phyloP scores from a whole-genome alignment of 306 rosid species.

The Vicia faba region DNA sequence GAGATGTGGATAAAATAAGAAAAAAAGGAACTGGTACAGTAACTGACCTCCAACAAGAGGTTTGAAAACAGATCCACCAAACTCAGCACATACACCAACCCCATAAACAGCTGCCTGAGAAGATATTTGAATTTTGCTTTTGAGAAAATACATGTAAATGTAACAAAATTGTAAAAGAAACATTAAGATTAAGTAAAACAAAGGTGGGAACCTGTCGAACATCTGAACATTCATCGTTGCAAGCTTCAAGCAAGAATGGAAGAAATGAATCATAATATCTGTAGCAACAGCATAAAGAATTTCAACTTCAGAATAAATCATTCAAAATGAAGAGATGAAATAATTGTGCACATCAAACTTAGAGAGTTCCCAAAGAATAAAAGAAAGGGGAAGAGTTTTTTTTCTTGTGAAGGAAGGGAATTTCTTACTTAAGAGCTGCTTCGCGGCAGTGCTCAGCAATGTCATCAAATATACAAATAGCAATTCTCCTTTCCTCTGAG shows the following conservation, averaged over 20 bases:
- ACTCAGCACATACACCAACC: conserved; percentile 95
- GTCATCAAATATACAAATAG: conserved; percentile 94
- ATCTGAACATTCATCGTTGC: conserved; percentile 91
- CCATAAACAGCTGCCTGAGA: conserved; percentile 99
- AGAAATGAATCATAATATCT: conserved; percentile 88
- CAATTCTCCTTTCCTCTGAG: conserved; percentile 94
- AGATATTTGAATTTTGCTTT: conserved; percentile 18
- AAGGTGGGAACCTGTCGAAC: conserved; percentile 75
- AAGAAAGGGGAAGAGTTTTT: neutral
- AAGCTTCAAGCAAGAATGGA: conserved; percentile 95
- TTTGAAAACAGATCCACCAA: conserved; percentile 87
- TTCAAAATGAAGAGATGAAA: conserved; percentile 11
- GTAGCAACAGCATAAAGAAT: conserved; percentile 39
- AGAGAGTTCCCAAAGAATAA: conserved; percentile 17
- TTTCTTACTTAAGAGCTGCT: conserved; percentile 81
- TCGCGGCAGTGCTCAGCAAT: conserved; percentile 94
- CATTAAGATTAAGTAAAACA: conserved; percentile 15
- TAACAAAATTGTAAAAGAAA: conserved; percentile 8
- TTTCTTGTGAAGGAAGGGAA: conserved; percentile 6
- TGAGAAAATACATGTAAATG: conserved; percentile 12
- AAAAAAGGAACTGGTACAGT: conserved; percentile 30
- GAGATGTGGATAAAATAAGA: conserved; percentile 2
- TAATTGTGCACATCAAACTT: neutral
- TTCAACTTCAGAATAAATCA: conserved; percentile 31
- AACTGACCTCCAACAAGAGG: conserved; percentile 78